phyloP scores from a whole-genome alignment of 1,284 basidiomycete genomes.

The Psilocybe mexicana region DNA sequence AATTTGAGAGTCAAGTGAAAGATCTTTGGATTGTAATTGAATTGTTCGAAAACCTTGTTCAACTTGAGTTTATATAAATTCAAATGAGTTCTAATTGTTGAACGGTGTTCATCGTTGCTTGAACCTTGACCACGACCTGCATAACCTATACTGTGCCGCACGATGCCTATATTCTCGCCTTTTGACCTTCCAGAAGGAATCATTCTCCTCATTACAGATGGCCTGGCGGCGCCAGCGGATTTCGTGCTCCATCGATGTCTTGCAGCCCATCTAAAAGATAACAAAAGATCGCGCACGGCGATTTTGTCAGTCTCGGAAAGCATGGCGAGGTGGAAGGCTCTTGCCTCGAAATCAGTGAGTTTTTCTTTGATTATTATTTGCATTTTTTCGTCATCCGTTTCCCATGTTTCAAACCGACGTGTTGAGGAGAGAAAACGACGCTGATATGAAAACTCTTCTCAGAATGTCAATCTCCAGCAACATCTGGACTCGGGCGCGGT shows the following conservation, averaged over 20 bases:
- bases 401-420: no score
- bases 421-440: no score
- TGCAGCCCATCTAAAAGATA: slow-evolving; percentile 51
- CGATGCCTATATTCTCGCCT: slow-evolving; percentile 36
- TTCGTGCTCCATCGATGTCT: slow-evolving; percentile 61
- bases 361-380: not conserved
- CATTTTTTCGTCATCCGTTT: no score
- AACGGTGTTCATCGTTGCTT: not conserved
- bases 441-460: no score
- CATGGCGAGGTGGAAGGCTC: slow-evolving; percentile 57
- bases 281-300: slow-evolving; percentile 36
- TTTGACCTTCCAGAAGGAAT: slow-evolving; percentile 47
- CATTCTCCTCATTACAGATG: slow-evolving; percentile 63
- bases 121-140: not conserved
- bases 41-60: no score
- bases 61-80: no score
- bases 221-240: slow-evolving; percentile 64
- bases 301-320: slow-evolving; percentile 61
- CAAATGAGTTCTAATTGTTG: no score
- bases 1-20: not conserved
- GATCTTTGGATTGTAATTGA: not conserved
- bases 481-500: slow-evolving; percentile 45
- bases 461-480: slow-evolving; percentile 58
- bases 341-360: slow-evolving; percentile 61
- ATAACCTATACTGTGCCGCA: not conserved